A percentile compares a stretch with the other conserved stretches of the same genome.
These are phyloP conservation scores for Solanum bulbocastanum DNA, from an alignment of 257 asterid genomes.

Conservation along the genomic window DNA sequence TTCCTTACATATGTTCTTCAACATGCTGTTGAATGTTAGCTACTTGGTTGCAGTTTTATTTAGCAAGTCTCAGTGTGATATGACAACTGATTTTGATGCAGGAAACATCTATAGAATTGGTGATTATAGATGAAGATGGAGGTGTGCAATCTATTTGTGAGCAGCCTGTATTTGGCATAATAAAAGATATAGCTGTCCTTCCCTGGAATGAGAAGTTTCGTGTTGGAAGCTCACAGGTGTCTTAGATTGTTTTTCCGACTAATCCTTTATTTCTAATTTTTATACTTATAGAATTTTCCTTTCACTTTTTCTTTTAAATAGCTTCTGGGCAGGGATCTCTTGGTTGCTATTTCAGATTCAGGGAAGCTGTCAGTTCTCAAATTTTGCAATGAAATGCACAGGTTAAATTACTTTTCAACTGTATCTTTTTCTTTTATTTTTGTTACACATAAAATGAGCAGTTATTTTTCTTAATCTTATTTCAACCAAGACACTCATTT, in stretches of 20 bases:
- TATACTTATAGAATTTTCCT: not conserved
- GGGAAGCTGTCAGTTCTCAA: slow-evolving; percentile 88
- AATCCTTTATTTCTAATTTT: not conserved
- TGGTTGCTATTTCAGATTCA: slow-evolving; percentile 86
- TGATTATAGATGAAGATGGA: slow-evolving; percentile 72
- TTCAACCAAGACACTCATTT: not conserved
- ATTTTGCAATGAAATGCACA: slow-evolving; percentile 88
- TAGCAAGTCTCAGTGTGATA: not conserved
- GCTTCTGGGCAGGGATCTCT: slow-evolving; percentile 61
- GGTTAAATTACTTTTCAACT: slow-evolving; percentile 26
- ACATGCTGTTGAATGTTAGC: not conserved
- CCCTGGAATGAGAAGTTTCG: slow-evolving; percentile 67
- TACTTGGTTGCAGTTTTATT: not conserved
- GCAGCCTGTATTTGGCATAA: slow-evolving; percentile 87
- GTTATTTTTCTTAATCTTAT: not conserved
- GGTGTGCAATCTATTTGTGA: slow-evolving; percentile 70
- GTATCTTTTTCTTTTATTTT: not conserved
- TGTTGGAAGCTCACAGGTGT: slow-evolving; percentile 61
- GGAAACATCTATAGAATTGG: slow-evolving; percentile 93
- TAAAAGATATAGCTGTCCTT: slow-evolving; percentile 78
- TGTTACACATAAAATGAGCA: not conserved
- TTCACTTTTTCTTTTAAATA: slow-evolving; percentile 24
- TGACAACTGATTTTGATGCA: slow-evolving; percentile 23
- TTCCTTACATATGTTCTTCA: not conserved
- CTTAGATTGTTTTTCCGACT: slow-evolving; percentile 1